Base-by-base conservation (phyloP, 257 asterid genomes). In the Cordia subcordata region DNA sequence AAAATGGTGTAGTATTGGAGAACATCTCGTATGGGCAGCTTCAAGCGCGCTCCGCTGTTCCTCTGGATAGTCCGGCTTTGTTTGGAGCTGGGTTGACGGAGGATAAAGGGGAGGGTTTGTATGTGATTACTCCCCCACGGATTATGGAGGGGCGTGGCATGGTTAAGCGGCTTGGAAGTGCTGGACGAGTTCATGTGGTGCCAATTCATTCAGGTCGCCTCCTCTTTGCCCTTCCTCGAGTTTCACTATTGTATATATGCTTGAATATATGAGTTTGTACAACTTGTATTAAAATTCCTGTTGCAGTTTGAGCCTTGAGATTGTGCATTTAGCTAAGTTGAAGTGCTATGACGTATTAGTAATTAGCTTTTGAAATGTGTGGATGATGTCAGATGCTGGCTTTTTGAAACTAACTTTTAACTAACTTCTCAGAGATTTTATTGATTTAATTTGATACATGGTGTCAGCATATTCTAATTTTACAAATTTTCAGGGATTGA, bases 21-120 rank as follows among this genome's bases (percentile, higher is more conserved):
- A 93, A 93, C 68, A 69, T 93, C 40, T 93, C 99, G 32, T 72
- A 85, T 45, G 99, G 99, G 51, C 99, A 93, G 85, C 78, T 86
- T 39, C 97, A 85, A 79, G 90, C 86, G 8, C 81, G 77, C 33
- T 89, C 97, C 11, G 73, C 84, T 10, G 85, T 93, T 69, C 96
- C 97, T 5, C 80, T 74, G 13, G 88, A 93, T 65, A 68, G 75
- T 55, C 75, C 82, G 11, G 58, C 81, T 39, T 61, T 81, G 57
- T 33, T 65, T 52, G 84, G 80, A 22, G 72, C 70, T 68, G 60
- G 44, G 15, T 53, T 47, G 38, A 94, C 84, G 60, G 88, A 77
- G 39, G 94, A 80, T 17, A 72, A 79, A 33, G 84, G 84, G 21
- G 60, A 63, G 61, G 94, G 87, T 21, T 84, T 95, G 0, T 80